Evolutionary conservation across 2,329 filamentous ascomycete species (phyloP), one percentile per base, ranked within the genome.

Genomic region (Torrubiella hemipterigena): DNA sequence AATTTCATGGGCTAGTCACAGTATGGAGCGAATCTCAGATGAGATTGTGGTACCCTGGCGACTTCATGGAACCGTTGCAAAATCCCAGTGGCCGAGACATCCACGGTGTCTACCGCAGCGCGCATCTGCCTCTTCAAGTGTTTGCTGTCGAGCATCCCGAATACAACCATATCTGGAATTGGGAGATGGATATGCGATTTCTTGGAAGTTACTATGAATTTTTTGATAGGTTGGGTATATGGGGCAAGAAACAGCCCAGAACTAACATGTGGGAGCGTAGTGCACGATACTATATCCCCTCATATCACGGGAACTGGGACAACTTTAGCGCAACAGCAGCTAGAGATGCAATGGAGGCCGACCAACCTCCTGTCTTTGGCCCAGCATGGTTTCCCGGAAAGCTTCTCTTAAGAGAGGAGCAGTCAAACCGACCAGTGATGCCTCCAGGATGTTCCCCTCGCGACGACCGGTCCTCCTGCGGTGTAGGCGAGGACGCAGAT

Each of bases 11-110:
- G 37, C 72, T 93, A 52, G 81, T 79, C 27, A 84, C 80, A 0
- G 61, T 93, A 6, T 93, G 85, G 85, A 86, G 82, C 3, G 83
- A 91, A 52, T 67, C 73, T 31, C 82, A 89, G 54, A 89, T 93
- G 81, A 67, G 69, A 34, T 65, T 87, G 34, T 76, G 84, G 52
- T 93, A 93, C 47, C 54, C 69, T 37, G 72, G 72, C 3, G 69
- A 73, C 24, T 78, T 86, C n/a, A 77, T 80, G 42, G 73, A 77
- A 27, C 71, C 77, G 2, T 74, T 77, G 44, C 61, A 67, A 33
- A 71, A 73, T 46, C 68, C 67, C 6, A 65, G 63, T 34, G 56
- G 69, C 40, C 63, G 59, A 11, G 67, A 73, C 31, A 64, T 82
- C 17, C 77, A 80, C 29, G 76, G 80, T 4, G 77, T 83, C 30